Evolutionary conservation across 78 protist genomes (phyloP).

Genomic region (Creolimax fragrantissima): DNA sequence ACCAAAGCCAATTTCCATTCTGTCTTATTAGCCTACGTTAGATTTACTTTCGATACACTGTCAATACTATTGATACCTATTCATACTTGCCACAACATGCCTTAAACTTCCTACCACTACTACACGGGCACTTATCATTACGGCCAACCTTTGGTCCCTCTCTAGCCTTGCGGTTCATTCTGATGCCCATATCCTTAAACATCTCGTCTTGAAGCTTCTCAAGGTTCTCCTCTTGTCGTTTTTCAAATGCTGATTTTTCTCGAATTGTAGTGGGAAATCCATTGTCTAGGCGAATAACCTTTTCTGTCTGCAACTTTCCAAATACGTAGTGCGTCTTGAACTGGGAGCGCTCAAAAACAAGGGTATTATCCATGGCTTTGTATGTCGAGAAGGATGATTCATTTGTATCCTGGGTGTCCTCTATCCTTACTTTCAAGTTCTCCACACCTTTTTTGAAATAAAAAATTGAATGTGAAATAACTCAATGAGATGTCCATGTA

Average conservation of each 20-base stretch:
- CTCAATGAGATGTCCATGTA: too few species aligned
- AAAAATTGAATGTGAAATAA: neutral
- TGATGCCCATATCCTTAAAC: neutral
- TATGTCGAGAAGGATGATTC: neutral
- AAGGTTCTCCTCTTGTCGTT: neutral
- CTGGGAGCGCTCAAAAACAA: conserved; percentile 6
- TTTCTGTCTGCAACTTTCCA: neutral
- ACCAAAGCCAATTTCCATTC: too few species aligned
- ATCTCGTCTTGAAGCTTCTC: neutral
- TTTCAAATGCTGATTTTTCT: neutral
- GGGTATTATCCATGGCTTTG: neutral
- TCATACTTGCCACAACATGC: neutral
- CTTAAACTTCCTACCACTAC: neutral
- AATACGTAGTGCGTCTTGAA: neutral
- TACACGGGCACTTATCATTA: conserved; percentile 7
- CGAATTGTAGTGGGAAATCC: neutral
- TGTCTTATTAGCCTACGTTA: too few species aligned
- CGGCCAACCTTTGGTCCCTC: neutral
- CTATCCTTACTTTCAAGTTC: neutral
- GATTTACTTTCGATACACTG: too few species aligned
- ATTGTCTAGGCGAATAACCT: neutral
- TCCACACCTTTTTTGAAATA: neutral
- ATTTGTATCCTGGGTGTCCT: neutral
- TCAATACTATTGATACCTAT: too few species aligned
- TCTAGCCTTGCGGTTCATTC: neutral